Evolutionary conservation across 345 rosid species (phyloP).

Genomic region (Populus euphratica): DNA sequence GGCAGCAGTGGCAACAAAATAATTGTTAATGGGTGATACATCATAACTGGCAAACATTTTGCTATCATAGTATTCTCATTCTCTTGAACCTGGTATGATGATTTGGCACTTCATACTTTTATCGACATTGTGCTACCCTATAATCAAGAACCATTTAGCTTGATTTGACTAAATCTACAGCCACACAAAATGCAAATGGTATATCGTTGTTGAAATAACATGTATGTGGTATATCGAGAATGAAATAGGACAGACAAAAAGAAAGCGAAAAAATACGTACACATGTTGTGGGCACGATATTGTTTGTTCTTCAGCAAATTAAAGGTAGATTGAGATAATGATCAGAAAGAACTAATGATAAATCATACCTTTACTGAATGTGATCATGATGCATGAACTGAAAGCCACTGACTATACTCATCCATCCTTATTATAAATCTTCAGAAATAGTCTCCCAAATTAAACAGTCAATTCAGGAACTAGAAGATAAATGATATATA

Average conservation of each 20-base stretch:
- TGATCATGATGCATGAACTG: constrained; percentile 5
- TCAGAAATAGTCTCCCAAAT: background rate
- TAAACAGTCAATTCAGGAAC: background rate
- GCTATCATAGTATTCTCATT: background rate
- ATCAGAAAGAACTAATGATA: background rate
- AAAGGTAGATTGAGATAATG: background rate
- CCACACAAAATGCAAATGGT: background rate
- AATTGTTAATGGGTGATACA: background rate
- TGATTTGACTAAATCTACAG: background rate
- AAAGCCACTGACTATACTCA: constrained; percentile 70
- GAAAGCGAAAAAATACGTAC: background rate
- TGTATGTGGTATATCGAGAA: background rate
- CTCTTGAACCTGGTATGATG: background rate
- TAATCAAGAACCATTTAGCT: background rate
- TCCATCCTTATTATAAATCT: constrained; percentile 70
- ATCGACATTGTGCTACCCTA: background rate
- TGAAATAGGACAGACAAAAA: background rate
- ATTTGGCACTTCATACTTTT: background rate
- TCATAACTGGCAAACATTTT: background rate
- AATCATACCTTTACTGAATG: background rate
- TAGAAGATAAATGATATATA: background rate
- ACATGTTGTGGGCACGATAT: background rate
- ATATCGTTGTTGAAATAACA: background rate
- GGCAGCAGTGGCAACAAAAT: background rate
- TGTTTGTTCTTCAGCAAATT: background rate